Conservation (phyloP, 345 rosid genomes). For the Crucihimalaya himalaica region DNA sequence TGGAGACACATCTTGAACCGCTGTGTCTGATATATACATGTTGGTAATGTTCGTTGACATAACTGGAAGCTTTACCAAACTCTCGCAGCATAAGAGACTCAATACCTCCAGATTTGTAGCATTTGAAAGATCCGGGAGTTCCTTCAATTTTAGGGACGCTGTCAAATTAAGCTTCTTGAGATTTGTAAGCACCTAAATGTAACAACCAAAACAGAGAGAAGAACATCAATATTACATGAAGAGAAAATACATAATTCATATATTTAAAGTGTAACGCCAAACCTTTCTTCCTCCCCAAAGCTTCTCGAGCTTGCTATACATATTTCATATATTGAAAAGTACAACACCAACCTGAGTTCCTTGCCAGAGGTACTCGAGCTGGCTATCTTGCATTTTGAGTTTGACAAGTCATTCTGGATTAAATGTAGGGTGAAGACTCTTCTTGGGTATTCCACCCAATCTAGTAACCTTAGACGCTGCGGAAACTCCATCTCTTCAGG, state of each 20-base stretch:
- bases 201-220: neutral
- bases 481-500: conserved; percentile 2
- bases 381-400: conserved; percentile 18
- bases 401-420: conserved; percentile 10
- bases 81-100: conserved; percentile 4
- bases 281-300: no score
- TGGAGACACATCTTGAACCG: neutral
- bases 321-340: no score
- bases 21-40: neutral
- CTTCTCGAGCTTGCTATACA: no score
- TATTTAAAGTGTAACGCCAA: no score
- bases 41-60: neutral
- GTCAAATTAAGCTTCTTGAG: conserved; percentile 21
- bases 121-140: conserved; percentile 29
- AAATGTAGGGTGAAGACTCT: conserved; percentile 24
- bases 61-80: conserved; percentile 24
- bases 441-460: conserved; percentile 32
- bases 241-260: neutral
- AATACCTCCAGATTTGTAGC: conserved; percentile 26
- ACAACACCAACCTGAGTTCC: conserved; percentile 24
- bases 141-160: neutral
- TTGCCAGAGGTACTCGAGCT: conserved; percentile 35
- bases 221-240: neutral
- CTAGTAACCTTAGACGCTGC: conserved; percentile 2
- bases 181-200: no score